Conservation (phyloP, 2,329 filamentous ascomycete genomes). For the Aspergillus carbonarius region DNA sequence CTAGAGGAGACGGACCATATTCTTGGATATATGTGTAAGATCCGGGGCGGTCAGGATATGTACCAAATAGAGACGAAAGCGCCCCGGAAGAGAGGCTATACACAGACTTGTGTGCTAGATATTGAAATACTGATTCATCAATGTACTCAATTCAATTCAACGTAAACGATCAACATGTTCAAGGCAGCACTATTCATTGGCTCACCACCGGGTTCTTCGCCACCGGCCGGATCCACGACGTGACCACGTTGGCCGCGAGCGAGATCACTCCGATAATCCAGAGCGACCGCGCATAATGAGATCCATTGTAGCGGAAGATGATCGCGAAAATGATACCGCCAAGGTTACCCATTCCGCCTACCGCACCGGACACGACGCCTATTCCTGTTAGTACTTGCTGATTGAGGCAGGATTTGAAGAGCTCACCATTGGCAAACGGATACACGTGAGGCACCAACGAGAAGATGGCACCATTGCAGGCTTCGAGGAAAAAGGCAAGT, state of each 20-base stretch:
- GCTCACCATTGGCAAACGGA: conserved; percentile 72
- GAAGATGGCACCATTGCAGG: conserved; percentile 83
- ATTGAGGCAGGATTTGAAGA: not conserved
- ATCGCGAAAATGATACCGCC: conserved; percentile 83
- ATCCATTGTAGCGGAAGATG: conserved; percentile 73
- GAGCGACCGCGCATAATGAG: conserved; percentile 66
- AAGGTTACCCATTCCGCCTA: conserved; percentile 78
- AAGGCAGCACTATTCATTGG: conserved; percentile 2
- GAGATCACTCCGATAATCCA: conserved; percentile 81
- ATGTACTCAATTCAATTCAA: not conserved
- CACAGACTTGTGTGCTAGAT: too few relatives aligned
- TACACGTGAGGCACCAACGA: conserved; percentile 84
- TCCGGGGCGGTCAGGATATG: too few relatives aligned
- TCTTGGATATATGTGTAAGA: too few relatives aligned
- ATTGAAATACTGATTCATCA: not conserved
- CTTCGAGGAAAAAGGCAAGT: conserved; percentile 79
- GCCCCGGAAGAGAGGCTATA: too few relatives aligned
- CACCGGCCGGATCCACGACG: conserved; percentile 63
- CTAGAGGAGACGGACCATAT: too few relatives aligned
- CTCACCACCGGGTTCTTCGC: conserved; percentile 50
- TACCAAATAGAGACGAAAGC: too few relatives aligned
- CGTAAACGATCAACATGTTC: not conserved
- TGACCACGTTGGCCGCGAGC: conserved; percentile 65
- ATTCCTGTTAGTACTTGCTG: not conserved
- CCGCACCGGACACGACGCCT: conserved; percentile 68